Evolutionary conservation across 1,284 basidiomycete species (phyloP).

Genomic region (Tilletia indica): DNA sequence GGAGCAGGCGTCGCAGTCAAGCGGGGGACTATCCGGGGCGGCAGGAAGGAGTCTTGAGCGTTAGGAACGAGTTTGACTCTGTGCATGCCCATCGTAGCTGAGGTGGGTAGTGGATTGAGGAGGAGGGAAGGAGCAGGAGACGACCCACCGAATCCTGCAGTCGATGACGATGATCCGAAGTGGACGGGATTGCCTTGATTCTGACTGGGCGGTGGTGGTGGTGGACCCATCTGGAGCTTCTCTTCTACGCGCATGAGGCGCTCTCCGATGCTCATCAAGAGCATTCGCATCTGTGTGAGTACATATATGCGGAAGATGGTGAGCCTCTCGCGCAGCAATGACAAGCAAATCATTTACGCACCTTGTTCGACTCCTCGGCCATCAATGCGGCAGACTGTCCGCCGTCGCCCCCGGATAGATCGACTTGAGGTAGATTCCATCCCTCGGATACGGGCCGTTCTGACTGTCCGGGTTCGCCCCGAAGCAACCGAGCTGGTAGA

Average conservation of each 20-base stretch:
- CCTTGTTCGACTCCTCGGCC: slow-evolving; percentile 6
- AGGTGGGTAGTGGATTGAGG: background rate
- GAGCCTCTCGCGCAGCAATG: too few species aligned
- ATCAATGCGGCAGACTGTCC: background rate
- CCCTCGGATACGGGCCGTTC: background rate
- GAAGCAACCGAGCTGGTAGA: background rate
- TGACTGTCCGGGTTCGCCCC: background rate
- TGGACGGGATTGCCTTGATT: too few species aligned
- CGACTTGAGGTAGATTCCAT: background rate
- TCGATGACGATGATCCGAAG: background rate
- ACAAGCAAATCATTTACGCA: background rate
- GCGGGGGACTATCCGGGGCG: background rate
- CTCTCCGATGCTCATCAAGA: slow-evolving; percentile 5
- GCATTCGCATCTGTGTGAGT: background rate
- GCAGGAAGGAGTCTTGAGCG: slow-evolving; percentile 8
- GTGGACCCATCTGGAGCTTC: background rate
- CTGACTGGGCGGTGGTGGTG: background rate
- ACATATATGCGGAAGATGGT: too few species aligned
- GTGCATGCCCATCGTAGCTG: background rate
- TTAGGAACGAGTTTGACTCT: background rate
- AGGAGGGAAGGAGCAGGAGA: too few species aligned
- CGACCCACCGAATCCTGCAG: too few species aligned
- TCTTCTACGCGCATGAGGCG: slow-evolving; percentile 6
- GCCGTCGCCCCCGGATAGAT: background rate
- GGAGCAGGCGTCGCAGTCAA: slow-evolving; percentile 12